These are phyloP conservation scores for Beauveria caledonica DNA, from an alignment of 2,329 filamentous ascomycete genomes.

Conservation along the genomic window DNA sequence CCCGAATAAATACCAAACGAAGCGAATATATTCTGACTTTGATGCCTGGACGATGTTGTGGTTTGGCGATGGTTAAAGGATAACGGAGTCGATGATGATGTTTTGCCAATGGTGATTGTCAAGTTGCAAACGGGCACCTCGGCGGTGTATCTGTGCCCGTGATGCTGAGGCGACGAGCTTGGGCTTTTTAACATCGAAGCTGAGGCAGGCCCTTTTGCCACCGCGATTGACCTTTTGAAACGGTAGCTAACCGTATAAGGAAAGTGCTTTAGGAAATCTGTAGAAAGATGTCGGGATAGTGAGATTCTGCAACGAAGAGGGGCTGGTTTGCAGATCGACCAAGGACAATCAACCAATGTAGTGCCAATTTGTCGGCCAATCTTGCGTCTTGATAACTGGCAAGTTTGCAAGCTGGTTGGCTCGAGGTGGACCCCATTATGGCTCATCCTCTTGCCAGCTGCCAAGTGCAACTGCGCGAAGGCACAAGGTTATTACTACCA, in stretches of 20 bases:
- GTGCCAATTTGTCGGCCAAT: too few relatives aligned
- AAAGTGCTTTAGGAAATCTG: not conserved
- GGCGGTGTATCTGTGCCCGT: not conserved
- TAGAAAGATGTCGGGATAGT: not conserved
- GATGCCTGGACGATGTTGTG: slow-evolving; percentile 2
- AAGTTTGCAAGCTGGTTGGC: too few relatives aligned
- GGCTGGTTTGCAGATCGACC: not conserved
- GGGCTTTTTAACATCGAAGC: not conserved
- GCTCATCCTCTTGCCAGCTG: too few relatives aligned
- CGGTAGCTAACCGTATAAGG: not conserved
- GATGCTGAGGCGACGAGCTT: not conserved
- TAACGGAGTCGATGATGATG: not conserved
- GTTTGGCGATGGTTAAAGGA: not conserved
- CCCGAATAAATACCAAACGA: slow-evolving; percentile 33
- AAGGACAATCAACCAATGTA: not conserved
- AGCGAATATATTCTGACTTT: slow-evolving; percentile 17
- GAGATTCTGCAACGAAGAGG: not conserved
- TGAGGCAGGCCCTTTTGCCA: not conserved
- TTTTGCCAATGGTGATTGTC: not conserved
- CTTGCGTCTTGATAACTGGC: not conserved
- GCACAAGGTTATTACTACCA: too few relatives aligned
- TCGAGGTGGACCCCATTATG: too few relatives aligned
- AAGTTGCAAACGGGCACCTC: not conserved
- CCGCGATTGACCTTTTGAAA: not conserved
- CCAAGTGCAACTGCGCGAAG: too few relatives aligned